phyloP scores from a whole-genome alignment of 257 asterid genomes.

The Apocynum venetum region DNA sequence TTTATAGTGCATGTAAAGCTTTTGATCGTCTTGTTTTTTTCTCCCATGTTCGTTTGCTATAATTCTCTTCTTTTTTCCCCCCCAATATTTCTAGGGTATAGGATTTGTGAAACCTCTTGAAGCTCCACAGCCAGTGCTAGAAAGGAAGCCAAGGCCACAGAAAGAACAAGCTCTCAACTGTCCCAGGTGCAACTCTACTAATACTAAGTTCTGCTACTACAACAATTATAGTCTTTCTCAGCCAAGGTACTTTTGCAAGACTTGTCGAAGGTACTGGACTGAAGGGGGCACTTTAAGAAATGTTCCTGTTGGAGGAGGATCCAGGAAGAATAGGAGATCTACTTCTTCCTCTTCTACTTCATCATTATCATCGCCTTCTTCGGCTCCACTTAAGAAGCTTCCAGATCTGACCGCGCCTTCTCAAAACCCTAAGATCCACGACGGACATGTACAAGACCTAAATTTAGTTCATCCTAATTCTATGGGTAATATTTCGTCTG shows the following conservation, averaged over 20 bases:
- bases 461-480: conserved; percentile 15
- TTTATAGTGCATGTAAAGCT: not conserved
- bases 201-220: conserved; percentile 88
- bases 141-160: conserved; percentile 65
- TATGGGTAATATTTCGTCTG: conserved; percentile 2
- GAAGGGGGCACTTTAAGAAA: conserved; percentile 72
- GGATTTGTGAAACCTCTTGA: conserved; percentile 35
- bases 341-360: conserved; percentile 22
- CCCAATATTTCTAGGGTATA: conserved; percentile 30
- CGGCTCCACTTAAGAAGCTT: conserved; percentile 6
- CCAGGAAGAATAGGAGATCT: conserved; percentile 63
- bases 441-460: conserved; percentile 34
- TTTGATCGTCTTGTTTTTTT: conserved; percentile 1
- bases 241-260: conserved; percentile 85
- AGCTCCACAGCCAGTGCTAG: conserved; percentile 17
- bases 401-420: conserved; percentile 23
- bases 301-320: conserved; percentile 93
- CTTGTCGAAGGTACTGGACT: conserved; percentile 90
- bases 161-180: conserved; percentile 69
- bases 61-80: conserved; percentile 2
- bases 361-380: conserved; percentile 10
- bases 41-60: conserved; percentile 30
- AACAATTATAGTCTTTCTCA: conserved; percentile 80
- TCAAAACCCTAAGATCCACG: conserved; percentile 43
- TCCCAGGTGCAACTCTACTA: conserved; percentile 74